phyloP scores from a whole-genome alignment of 768 basidiomycete genomes.

The Mycena galericulata region DNA sequence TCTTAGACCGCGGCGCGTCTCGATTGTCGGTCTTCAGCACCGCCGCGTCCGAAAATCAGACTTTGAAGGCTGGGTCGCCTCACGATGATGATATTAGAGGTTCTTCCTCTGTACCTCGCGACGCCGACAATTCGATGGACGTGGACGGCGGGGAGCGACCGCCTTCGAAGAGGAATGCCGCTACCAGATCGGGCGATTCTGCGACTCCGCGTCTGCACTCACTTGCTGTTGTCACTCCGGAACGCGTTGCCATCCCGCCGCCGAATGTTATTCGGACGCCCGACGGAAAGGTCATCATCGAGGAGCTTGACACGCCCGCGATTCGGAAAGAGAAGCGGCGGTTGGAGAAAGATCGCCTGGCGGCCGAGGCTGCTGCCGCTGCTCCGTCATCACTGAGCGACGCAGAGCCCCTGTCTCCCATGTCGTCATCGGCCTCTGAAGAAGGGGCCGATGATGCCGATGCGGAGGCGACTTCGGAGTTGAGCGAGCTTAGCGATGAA shows the following conservation, averaged over 20 bases:
- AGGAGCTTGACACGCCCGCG: constrained; percentile 79
- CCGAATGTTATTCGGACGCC: constrained; percentile 45
- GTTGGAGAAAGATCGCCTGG: constrained; percentile 53
- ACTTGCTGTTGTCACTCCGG: constrained; percentile 22
- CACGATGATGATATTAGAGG: constrained; percentile 41
- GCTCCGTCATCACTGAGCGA: constrained; percentile 1
- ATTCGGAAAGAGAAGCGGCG: constrained; percentile 71
- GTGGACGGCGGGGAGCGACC: constrained; percentile 35
- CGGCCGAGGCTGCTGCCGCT: constrained; percentile 36
- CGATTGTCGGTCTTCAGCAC: constrained; percentile 62
- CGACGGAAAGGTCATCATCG: constrained; percentile 71
- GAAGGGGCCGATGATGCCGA: constrained; percentile 13
- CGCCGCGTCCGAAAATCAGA: constrained; percentile 59
- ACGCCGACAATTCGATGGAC: constrained; percentile 36
- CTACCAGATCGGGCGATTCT: constrained; percentile 16
- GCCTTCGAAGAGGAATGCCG: constrained; percentile 10
- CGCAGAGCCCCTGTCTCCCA: constrained; percentile 17
- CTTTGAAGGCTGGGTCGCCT: constrained; percentile 39
- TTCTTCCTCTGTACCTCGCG: constrained; percentile 30
- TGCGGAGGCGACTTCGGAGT: constrained; percentile 48
- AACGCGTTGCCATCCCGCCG: constrained; percentile 33
- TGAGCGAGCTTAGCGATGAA: constrained; percentile 60
- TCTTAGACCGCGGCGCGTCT: constrained; percentile 51
- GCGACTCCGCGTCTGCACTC: constrained; percentile 15
- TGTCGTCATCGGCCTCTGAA: constrained; percentile 17